Evolutionary conservation across 805 yeast species (phyloP).

Genomic region (Candida ulmi): DNA sequence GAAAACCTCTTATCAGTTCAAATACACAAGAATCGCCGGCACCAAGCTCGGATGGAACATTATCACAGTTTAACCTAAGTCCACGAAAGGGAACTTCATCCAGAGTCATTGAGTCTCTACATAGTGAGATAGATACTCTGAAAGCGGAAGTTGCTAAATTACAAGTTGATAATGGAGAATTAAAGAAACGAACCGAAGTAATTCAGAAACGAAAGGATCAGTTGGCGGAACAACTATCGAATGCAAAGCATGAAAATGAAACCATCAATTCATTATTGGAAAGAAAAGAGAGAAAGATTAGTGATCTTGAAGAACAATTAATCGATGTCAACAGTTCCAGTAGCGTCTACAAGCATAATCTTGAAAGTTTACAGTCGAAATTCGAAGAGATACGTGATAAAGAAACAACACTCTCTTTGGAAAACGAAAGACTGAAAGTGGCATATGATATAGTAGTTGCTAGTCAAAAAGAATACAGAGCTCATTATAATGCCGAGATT

Average conservation of each 20-base stretch:
- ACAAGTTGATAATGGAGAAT: conserved; percentile 43
- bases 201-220: conserved; percentile 44
- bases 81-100: conserved; percentile 11
- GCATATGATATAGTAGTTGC: conserved; percentile 54
- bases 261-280: conserved; percentile 62
- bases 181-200: conserved; percentile 48
- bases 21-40: conserved; percentile 2
- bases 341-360: conserved; percentile 44
- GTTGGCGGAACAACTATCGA: conserved; percentile 58
- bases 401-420: conserved; percentile 40
- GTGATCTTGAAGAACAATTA: conserved; percentile 57
- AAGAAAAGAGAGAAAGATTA: conserved; percentile 63
- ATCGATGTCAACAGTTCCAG: conserved; percentile 40
- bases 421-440: conserved; percentile 48
- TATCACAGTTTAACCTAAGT: no score
- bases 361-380: conserved; percentile 44
- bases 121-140: conserved; percentile 46
- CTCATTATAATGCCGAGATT: conserved; percentile 41
- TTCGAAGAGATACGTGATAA: conserved; percentile 42
- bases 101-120: conserved; percentile 38
- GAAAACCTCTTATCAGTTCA: conserved; percentile 8
- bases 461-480: conserved; percentile 47
- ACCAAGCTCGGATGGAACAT: no score
- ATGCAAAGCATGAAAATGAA: conserved; percentile 73
- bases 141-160: conserved; percentile 32